Conservation (phyloP, 306 rosid genomes). For the Malus fusca region DNA sequence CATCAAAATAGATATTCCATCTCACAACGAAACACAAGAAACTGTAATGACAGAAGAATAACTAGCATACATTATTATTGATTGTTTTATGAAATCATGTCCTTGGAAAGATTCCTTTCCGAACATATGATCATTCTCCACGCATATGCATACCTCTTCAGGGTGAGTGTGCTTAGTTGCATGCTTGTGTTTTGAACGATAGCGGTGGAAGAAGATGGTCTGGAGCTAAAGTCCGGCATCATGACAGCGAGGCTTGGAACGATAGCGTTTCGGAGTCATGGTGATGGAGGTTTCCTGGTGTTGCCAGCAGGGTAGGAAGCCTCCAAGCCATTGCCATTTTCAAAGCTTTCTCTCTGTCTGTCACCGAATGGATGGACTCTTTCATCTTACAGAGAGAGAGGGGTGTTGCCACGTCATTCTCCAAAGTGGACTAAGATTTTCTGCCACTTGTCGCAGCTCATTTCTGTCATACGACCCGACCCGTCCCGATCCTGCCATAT, state of each 20-base stretch:
- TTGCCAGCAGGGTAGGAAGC: conserved; percentile 36
- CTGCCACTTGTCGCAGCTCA: conserved; percentile 22
- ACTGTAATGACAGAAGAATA: not conserved
- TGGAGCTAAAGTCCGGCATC: conserved; percentile 35
- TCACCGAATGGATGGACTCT: not conserved
- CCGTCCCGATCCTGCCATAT: not conserved
- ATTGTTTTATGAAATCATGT: not conserved
- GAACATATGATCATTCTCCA: not conserved
- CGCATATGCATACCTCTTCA: not conserved
- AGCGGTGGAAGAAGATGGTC: conserved; percentile 20
- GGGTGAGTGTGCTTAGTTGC: not conserved
- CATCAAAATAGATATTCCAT: not conserved
- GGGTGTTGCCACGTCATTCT: conserved; percentile 41
- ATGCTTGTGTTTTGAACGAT: not conserved
- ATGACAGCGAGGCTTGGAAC: conserved; percentile 24
- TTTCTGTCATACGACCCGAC: not conserved
- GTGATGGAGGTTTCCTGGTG: conserved; percentile 22
- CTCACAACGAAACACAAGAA: not conserved
- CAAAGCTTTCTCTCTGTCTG: not conserved
- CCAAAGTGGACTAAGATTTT: conserved; percentile 21
- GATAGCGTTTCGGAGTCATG: not conserved
- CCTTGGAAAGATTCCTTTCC: not conserved
- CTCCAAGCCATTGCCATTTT: conserved; percentile 49
- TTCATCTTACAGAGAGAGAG: too few species aligned
- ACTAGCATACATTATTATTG: not conserved